Evolutionary conservation across 2,329 filamentous ascomycete genomes (phyloP).

Genomic region (Fusarium burgessii): DNA sequence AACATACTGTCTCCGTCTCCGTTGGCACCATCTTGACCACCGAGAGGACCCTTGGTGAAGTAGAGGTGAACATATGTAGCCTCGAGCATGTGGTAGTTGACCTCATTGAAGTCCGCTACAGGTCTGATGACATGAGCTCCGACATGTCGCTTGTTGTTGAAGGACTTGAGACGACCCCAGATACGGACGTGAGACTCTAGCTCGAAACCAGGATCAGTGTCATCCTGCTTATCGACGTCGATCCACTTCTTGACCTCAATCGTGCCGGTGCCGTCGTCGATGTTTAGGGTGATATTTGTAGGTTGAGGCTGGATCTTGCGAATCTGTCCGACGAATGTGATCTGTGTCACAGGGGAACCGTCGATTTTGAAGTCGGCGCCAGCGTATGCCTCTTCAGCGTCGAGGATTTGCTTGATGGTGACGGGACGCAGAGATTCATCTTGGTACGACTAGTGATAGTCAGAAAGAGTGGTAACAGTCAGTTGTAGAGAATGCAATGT

Average conservation of each 20-base stretch:
- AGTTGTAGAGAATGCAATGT: constrained; percentile 13
- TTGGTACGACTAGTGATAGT: constrained; percentile 64
- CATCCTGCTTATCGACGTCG: constrained; percentile 70
- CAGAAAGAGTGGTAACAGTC: constrained; percentile 2
- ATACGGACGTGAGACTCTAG: constrained; percentile 86
- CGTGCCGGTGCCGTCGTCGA: constrained; percentile 94
- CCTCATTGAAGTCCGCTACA: constrained; percentile 88
- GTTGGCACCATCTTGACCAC: constrained; percentile 54
- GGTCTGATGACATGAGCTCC: constrained; percentile 84
- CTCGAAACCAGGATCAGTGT: constrained; percentile 66
- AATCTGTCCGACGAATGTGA: constrained; percentile 89
- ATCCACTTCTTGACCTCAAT: constrained; percentile 94
- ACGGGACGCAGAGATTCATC: constrained; percentile 93
- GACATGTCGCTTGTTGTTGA: constrained; percentile 86
- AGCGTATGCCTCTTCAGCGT: constrained; percentile 80
- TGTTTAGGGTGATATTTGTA: constrained; percentile 90
- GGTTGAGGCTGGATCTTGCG: constrained; percentile 86
- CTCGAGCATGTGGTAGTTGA: constrained; percentile 92
- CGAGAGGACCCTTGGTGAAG: constrained; percentile 77
- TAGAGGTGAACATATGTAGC: constrained; percentile 88
- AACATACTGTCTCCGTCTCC: constrained; percentile 66
- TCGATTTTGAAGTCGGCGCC: constrained; percentile 86
- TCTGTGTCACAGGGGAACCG: constrained; percentile 75
- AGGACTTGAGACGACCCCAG: constrained; percentile 85
- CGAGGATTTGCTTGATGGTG: constrained; percentile 93